Evolutionary conservation across 2,329 filamentous ascomycete species (phyloP).

Genomic region (Cladosporium sp.): DNA sequence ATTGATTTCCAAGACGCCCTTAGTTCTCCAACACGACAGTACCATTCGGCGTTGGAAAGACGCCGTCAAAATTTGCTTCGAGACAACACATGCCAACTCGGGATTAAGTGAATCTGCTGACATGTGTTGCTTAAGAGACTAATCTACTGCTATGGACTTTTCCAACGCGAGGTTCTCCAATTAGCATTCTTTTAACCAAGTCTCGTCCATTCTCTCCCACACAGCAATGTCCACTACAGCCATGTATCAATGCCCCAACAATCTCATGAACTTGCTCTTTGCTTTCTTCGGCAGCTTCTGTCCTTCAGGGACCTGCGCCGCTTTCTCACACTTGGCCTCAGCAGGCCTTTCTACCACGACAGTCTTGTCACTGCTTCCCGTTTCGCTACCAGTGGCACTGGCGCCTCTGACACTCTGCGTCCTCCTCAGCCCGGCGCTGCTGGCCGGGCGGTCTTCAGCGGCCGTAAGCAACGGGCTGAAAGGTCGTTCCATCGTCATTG

Average conservation of each 20-base stretch:
- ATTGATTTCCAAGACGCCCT: background rate
- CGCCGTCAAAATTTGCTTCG: background rate
- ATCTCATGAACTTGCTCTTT: conserved; percentile 14
- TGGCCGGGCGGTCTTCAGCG: conserved; percentile 23
- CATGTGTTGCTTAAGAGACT: background rate
- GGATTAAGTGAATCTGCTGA: background rate
- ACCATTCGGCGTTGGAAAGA: background rate
- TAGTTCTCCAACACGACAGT: background rate
- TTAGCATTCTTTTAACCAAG: background rate
- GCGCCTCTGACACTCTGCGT: conserved; percentile 34
- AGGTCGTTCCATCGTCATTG: conserved; percentile 38
- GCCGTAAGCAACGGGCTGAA: conserved; percentile 32
- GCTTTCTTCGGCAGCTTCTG: conserved; percentile 10
- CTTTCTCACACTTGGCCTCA: background rate
- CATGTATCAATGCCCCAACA: conserved; percentile 16
- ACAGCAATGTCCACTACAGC: background rate
- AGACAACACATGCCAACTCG: background rate
- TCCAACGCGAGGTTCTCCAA: background rate
- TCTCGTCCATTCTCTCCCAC: background rate
- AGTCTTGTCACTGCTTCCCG: conserved; percentile 7
- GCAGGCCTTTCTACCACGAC: background rate
- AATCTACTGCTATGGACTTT: background rate
- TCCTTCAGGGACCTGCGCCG: background rate
- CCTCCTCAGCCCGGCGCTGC: conserved; percentile 26
- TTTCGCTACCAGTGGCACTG: background rate